Evolutionary conservation across 2,329 filamentous ascomycete species (phyloP), one percentile per base, ranked within the genome.

Genomic region (Fusarium foetens): DNA sequence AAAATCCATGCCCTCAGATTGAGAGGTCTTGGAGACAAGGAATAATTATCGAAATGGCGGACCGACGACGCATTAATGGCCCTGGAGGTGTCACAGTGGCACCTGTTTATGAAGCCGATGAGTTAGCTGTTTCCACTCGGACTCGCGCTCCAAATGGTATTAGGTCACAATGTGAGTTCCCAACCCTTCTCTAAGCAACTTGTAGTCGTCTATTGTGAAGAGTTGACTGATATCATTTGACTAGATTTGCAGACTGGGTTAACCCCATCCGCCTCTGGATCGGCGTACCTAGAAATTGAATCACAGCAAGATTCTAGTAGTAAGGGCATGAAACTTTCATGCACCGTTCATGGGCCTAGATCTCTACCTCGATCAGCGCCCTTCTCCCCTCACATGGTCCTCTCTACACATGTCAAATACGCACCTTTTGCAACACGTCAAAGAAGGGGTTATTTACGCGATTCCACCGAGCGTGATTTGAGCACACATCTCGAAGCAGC

Each of bases 381-480:
- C 3, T 99, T 98, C 84, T 96, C 94, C 58, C 94, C 96, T 14
- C 95, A 97, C 77, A 90, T 98, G 72, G 92, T 98, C 48, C 88
- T 99, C 57, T 94, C 93, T 19, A 97, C 95, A 6, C 94, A 97
- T 75, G 92, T 99, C 79, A 99, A 98, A 83, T 98, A 97, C 80
- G 95, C 96, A 1, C 95, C 96, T 0, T 99, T 99, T 79, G 95
- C 96, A 5, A 94, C 94, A 10, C 89, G 92, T 64, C 89, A 92
- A 76, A 88, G 96, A 66, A 89, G 93, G 79, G 94, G 95, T 17
- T 97, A 98, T 80, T 85, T 97, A 27, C 91, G 95, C 51, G 95
- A 98, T 80, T 87, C 92, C 21, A 92, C 88, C 69, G 96, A 99
- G 83, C 89, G 95, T 55, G 96, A 99, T 79, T 87, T 99, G 4